Conservation (phyloP, 805 yeast species). For the Wickerhamomyces silvicola region DNA sequence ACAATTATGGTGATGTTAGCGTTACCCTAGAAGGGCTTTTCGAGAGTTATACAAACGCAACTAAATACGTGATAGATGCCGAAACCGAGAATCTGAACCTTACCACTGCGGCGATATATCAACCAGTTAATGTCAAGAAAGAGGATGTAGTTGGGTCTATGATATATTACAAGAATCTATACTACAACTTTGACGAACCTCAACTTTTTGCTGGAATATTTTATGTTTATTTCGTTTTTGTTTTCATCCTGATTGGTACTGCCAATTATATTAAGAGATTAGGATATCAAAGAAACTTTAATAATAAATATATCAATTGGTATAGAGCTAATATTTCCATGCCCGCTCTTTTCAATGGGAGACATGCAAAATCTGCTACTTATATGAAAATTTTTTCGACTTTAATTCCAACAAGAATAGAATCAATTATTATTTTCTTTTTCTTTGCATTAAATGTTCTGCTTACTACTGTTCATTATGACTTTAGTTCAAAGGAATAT, state of each 20-base stretch:
- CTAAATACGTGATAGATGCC: constrained; percentile 13
- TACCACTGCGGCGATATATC: constrained; percentile 4
- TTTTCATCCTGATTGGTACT: constrained; percentile 30
- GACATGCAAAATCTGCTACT: constrained; percentile 6
- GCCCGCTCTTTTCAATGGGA: constrained; percentile 17
- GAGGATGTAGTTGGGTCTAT: background rate
- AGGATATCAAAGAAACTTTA: constrained; percentile 13
- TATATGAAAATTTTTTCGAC: constrained; percentile 6
- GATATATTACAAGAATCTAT: constrained; percentile 2
- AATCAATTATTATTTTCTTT: constrained; percentile 28
- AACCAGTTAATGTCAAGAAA: constrained; percentile 8
- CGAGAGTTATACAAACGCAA: constrained; percentile 25
- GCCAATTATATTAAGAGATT: constrained; percentile 24
- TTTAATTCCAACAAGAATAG: constrained; percentile 18
- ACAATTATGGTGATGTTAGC: constrained; percentile 1
- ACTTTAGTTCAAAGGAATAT: background rate
- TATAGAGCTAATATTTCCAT: constrained; percentile 15
- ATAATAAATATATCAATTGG: constrained; percentile 12
- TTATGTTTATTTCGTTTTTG: constrained; percentile 32
- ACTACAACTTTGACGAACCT: constrained; percentile 17
- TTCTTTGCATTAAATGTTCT: constrained; percentile 21
- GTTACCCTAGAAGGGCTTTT: constrained; percentile 18
- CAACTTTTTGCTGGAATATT: constrained; percentile 24
- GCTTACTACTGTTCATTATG: constrained; percentile 9
- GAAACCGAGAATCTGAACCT: constrained; percentile 4